Conservation (phyloP, 2,329 filamentous ascomycete genomes). For the Arachnomyces sp. region DNA sequence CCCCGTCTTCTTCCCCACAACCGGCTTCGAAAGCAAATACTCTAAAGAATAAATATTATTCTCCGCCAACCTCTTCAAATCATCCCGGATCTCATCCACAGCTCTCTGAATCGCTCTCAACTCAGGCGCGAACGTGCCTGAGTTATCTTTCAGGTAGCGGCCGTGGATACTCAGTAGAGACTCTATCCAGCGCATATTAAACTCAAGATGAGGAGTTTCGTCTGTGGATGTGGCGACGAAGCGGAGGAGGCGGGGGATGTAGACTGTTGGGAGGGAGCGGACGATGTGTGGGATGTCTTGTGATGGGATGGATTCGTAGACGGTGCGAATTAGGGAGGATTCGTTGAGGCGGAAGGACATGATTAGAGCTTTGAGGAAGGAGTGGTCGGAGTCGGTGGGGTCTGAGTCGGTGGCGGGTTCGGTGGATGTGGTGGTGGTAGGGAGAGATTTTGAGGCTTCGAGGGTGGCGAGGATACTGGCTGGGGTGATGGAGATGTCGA, state of each 20-base stretch:
- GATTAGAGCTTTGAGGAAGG: slow-evolving; percentile 79
- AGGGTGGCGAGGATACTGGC: slow-evolving; percentile 74
- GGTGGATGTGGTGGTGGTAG: slow-evolving; percentile 15
- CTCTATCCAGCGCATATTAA: slow-evolving; percentile 89
- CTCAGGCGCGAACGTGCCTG: slow-evolving; percentile 73
- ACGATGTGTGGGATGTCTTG: slow-evolving; percentile 70
- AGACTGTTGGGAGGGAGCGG: slow-evolving; percentile 71
- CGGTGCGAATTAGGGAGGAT: slow-evolving; percentile 67
- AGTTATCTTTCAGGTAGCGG: slow-evolving; percentile 72
- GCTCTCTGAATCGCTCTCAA: slow-evolving; percentile 75
- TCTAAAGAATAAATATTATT: slow-evolving; percentile 86
- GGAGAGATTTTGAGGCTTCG: slow-evolving; percentile 29
- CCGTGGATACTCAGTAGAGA: slow-evolving; percentile 74
- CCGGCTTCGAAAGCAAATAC: slow-evolving; percentile 59
- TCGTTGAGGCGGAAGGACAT: slow-evolving; percentile 98
- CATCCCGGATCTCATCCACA: slow-evolving; percentile 69
- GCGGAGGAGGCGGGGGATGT: slow-evolving; percentile 74
- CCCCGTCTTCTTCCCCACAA: slow-evolving; percentile 25
- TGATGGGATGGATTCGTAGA: slow-evolving; percentile 77
- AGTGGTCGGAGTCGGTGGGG: slow-evolving; percentile 22
- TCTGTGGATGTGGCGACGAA: slow-evolving; percentile 86
- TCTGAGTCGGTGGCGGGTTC: not conserved
- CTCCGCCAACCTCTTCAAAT: slow-evolving; percentile 74
- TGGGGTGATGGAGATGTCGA: slow-evolving; percentile 89
- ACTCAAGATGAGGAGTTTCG: slow-evolving; percentile 86